Conservation (phyloP, 2,329 filamentous ascomycete species). For the Myriosclerotinia curreyana region DNA sequence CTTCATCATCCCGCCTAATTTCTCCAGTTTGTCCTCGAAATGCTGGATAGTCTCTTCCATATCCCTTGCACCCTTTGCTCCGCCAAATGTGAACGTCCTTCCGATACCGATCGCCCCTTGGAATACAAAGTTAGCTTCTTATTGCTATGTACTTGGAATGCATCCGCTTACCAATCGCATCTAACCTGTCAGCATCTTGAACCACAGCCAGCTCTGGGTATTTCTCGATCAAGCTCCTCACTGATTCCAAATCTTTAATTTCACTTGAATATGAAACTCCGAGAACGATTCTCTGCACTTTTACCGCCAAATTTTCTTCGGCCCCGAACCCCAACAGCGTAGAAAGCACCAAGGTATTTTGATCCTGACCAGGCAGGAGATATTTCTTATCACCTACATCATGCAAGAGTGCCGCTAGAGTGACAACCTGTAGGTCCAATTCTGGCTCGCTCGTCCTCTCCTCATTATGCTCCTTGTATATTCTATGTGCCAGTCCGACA, state of each 20-base stretch:
- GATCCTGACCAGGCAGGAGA: constrained; percentile 51
- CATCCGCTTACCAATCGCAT: constrained; percentile 58
- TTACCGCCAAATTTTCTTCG: constrained; percentile 56
- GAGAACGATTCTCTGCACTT: constrained; percentile 70
- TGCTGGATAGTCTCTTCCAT: constrained; percentile 68
- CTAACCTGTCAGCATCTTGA: constrained; percentile 91
- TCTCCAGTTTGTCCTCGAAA: constrained; percentile 74
- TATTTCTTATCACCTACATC: constrained; percentile 71
- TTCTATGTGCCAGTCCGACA: constrained; percentile 59
- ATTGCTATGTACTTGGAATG: neutral
- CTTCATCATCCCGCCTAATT: constrained; percentile 62
- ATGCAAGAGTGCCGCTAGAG: constrained; percentile 75
- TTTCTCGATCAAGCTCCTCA: constrained; percentile 55
- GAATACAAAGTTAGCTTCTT: neutral
- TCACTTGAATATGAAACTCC: constrained; percentile 81
- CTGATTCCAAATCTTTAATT: constrained; percentile 58
- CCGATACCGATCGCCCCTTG: constrained; percentile 77
- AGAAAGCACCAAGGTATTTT: constrained; percentile 54
- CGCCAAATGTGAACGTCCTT: constrained; percentile 74
- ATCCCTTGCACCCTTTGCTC: constrained; percentile 54
- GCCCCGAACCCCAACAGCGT: constrained; percentile 61
- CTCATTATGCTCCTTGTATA: constrained; percentile 35
- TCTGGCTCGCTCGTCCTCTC: constrained; percentile 31
- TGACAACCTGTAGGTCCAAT: constrained; percentile 54
- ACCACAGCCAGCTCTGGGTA: constrained; percentile 81